Conservation (phyloP, 495 filamentous ascomycete genomes). For the Hypoxylon subgilvum region DNA sequence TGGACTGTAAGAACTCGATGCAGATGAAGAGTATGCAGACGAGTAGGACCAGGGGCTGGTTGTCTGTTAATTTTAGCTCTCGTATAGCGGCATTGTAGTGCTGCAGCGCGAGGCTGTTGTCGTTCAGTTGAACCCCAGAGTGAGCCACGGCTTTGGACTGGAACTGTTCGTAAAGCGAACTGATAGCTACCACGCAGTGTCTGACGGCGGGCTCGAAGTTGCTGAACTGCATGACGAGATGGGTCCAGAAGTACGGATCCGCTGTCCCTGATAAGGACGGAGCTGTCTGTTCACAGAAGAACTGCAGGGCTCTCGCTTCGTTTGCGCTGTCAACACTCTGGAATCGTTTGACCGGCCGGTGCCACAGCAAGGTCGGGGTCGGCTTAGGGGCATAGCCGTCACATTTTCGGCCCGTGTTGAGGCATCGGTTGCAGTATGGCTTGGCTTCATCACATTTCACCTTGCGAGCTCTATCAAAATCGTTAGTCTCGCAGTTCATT, state of each 20-base stretch:
- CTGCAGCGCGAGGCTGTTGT: conserved; percentile 39
- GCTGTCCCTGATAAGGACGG: conserved; percentile 48
- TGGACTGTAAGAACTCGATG: conserved; percentile 58
- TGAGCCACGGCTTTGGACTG: conserved; percentile 25
- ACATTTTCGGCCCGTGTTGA: conserved; percentile 39
- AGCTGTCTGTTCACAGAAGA: conserved; percentile 50
- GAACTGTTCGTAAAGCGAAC: conserved; percentile 42
- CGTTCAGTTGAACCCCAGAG: conserved; percentile 38
- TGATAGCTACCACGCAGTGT: conserved; percentile 59
- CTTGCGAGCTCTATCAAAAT: conserved; percentile 39
- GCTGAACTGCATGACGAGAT: conserved; percentile 55
- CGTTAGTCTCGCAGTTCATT: conserved; percentile 1
- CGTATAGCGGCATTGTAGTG: conserved; percentile 47
- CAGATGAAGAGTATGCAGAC: conserved; percentile 64
- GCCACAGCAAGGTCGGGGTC: conserved; percentile 38
- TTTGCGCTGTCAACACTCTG: conserved; percentile 29
- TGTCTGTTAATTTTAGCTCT: conserved; percentile 37
- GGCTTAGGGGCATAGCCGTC: conserved; percentile 39
- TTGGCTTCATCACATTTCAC: conserved; percentile 50
- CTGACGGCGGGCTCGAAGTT: conserved; percentile 60
- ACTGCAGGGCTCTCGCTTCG: conserved; percentile 48
- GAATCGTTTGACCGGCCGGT: conserved; percentile 33
- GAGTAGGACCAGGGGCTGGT: conserved; percentile 51
- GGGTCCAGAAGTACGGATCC: conserved; percentile 61
- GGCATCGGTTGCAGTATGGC: conserved; percentile 43